These are phyloP conservation scores for Mangifera indica DNA, from an alignment of 345 rosid species.

Conservation along the genomic window DNA sequence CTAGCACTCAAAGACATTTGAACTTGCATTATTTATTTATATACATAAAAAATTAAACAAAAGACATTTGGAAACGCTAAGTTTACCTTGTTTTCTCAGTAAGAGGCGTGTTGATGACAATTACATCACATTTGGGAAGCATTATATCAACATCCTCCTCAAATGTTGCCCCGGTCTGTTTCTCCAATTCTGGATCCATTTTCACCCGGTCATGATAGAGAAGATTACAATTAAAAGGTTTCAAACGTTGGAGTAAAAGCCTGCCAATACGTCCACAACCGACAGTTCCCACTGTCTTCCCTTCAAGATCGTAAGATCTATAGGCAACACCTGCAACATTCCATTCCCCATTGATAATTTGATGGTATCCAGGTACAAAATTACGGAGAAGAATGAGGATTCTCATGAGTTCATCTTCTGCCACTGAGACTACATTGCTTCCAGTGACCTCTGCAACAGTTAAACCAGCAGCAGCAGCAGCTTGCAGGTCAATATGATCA, in stretches of 20 bases:
- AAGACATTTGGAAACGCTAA: too few relatives aligned
- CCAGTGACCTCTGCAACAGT: conserved; percentile 96
- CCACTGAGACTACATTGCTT: conserved; percentile 89
- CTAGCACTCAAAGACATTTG: too few relatives aligned
- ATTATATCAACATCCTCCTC: conserved; percentile 72
- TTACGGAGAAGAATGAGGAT: conserved; percentile 83
- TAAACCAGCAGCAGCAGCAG: conserved; percentile 85
- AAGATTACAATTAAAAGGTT: conserved; percentile 88
- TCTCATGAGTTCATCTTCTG: conserved; percentile 97
- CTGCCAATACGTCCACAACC: conserved; percentile 87
- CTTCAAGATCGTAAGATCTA: conserved; percentile 94
- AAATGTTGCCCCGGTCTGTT: conserved; percentile 62
- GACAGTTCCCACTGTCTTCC: conserved; percentile 90
- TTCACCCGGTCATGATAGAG: conserved; percentile 77
- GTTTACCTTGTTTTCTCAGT: conserved; percentile 78
- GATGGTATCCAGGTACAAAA: conserved; percentile 81
- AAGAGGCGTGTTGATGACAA: conserved; percentile 85
- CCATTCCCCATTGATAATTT: conserved; percentile 82
- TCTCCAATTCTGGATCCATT: conserved; percentile 77
- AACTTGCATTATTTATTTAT: too few relatives aligned
- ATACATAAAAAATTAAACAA: too few relatives aligned
- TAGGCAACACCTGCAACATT: conserved; percentile 82
- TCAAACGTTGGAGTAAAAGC: conserved; percentile 84
- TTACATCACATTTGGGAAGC: conserved; percentile 87
- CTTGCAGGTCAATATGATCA: conserved; percentile 82